Base-by-base conservation (phyloP, 768 basidiomycete species). In the Pisolithus orientalis region DNA sequence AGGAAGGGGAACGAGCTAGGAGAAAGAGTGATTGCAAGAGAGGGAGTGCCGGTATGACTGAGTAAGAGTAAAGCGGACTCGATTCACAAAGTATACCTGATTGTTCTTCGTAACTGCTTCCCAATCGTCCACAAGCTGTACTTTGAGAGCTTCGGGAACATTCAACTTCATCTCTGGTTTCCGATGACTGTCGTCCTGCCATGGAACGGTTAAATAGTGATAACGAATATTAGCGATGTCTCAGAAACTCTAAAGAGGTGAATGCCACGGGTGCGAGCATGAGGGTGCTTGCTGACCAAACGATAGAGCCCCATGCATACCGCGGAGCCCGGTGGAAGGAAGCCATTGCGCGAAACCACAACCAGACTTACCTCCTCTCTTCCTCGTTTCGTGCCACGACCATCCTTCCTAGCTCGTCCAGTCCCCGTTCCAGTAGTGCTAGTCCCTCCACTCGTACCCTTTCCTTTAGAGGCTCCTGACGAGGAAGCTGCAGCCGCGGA, bases 111-210 rank as follows among this genome's bases (percentile, higher is more conserved):
- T 98, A 38, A 98, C 84, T 5, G 85, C 82, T 69, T 98, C 95
- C 96, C 96, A 99, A 59, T 98, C 96, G 62, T 98, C 94, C 2
- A 98, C 94, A 37, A 99, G 76, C 44, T 87, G 77, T 29, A 84
- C 79, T 67, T 96, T 97, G 56, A 98, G 77, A n/a, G 79, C 67
- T 60, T 97, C 96, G 0, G 95, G 96, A 5, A 96, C 84, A 53
- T 75, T 80, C 47, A 99, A 75, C 71, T 90, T 92, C 78, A 98
- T 84, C 62, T 98, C 94, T 1, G 90, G 87, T 58, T 87, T 84
- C 66, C 82, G 84, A 63, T 74, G 74, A 54, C 74, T 80, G 27
- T 95, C 94, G 49, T 90, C 90, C 80, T 94, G 59, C 13, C 32
- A 53, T 46, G 25, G 3, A 24, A 24, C n/a, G 28, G 28, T 17